Evolutionary conservation across 306 rosid species (phyloP).

Genomic region (Ormosia semicastrata): DNA sequence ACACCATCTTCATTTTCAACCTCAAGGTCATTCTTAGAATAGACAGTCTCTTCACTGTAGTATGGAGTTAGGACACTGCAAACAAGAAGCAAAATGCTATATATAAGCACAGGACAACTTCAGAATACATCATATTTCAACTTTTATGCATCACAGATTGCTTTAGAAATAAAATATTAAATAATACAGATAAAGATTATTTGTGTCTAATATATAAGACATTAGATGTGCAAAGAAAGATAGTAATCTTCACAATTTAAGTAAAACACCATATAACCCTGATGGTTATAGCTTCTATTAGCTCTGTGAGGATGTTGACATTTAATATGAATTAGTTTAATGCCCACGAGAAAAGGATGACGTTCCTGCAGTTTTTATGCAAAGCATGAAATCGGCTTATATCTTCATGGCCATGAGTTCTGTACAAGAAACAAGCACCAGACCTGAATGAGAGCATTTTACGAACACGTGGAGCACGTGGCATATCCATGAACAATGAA

Average conservation of each 20-base stretch:
- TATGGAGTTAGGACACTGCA: conserved; percentile 94
- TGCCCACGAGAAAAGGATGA: conserved; percentile 9
- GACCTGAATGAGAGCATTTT: conserved; percentile 97
- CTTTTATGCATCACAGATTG: neutral
- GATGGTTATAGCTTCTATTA: conserved; percentile 12
- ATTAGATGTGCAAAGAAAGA: neutral
- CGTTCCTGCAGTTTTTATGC: conserved; percentile 22
- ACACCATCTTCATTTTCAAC: conserved; percentile 97
- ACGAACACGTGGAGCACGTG: conserved; percentile 95
- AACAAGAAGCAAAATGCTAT: conserved; percentile 23
- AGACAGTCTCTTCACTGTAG: conserved; percentile 97
- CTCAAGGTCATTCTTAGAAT: conserved; percentile 91
- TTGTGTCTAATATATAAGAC: neutral
- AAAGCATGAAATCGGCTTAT: conserved; percentile 3
- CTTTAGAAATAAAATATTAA: neutral
- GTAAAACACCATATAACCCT: conserved; percentile 23
- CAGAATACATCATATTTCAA: conserved; percentile 5
- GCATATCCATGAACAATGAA: conserved; percentile 97
- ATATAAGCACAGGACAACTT: conserved; percentile 9
- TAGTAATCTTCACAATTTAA: neutral
- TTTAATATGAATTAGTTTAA: conserved; percentile 12
- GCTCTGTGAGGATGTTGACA: conserved; percentile 12
- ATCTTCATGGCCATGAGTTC: conserved; percentile 20
- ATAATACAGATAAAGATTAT: neutral
- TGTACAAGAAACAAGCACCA: conserved; percentile 14